Conservation (phyloP, 768 basidiomycete species). For the Boletus huronensis region DNA sequence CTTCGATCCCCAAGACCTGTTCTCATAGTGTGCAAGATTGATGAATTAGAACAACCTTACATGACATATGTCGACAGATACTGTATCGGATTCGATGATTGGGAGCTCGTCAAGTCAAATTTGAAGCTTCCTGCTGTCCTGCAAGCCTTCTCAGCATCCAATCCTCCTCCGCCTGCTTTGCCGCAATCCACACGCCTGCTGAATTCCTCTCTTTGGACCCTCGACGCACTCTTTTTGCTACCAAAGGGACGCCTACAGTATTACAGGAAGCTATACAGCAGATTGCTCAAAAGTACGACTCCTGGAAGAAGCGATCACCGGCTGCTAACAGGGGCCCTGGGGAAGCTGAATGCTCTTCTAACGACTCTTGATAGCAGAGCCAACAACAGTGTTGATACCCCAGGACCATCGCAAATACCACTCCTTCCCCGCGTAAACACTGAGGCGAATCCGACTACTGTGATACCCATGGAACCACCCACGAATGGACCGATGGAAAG, state of each 20-base stretch:
- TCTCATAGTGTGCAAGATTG: slow-evolving; percentile 56
- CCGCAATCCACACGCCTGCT: slow-evolving; percentile 32
- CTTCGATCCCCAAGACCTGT: slow-evolving; percentile 5
- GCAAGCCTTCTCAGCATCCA: slow-evolving; percentile 59
- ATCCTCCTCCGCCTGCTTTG: slow-evolving; percentile 51
- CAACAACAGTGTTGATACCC: slow-evolving; percentile 30
- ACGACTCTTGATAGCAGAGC: slow-evolving; percentile 59
- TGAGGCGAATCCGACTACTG: background rate
- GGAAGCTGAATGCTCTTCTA: slow-evolving; percentile 74
- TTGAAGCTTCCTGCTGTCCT: slow-evolving; percentile 65
- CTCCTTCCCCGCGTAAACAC: background rate
- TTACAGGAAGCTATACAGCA: slow-evolving; percentile 86
- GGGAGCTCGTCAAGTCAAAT: slow-evolving; percentile 79
- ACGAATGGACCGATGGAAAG: slow-evolving; percentile 1
- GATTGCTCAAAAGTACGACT: slow-evolving; percentile 80
- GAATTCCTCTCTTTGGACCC: slow-evolving; percentile 61
- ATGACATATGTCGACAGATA: slow-evolving; percentile 73
- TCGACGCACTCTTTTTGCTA: slow-evolving; percentile 84
- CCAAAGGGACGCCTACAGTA: slow-evolving; percentile 84
- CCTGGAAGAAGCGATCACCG: slow-evolving; percentile 86
- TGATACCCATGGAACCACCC: background rate
- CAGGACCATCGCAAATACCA: background rate
- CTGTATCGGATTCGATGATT: slow-evolving; percentile 74
- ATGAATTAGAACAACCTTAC: slow-evolving; percentile 87
- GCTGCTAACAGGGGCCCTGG: slow-evolving; percentile 74